Conservation (phyloP, 2,329 filamentous ascomycete genomes). For the Colletotrichum siamense region DNA sequence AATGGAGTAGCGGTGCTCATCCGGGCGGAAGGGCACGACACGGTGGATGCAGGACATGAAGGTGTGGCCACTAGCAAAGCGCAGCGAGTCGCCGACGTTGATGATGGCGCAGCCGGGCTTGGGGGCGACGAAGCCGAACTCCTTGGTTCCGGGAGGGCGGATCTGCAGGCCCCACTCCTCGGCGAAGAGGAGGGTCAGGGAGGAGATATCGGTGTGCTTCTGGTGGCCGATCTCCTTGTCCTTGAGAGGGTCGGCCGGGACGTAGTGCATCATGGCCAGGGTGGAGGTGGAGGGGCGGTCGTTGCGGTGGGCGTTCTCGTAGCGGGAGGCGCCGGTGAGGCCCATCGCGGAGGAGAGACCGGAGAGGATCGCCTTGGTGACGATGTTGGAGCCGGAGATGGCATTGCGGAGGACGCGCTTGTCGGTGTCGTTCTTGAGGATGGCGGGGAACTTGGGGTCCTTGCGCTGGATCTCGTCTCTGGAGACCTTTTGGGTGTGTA, state of each 20-base stretch:
- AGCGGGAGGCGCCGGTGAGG: constrained; percentile 49
- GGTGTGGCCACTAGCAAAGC: constrained; percentile 57
- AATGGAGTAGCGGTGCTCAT: constrained; percentile 54
- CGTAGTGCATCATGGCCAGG: constrained; percentile 62
- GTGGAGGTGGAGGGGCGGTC: constrained; percentile 53
- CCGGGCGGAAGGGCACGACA: constrained; percentile 56
- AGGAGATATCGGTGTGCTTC: constrained; percentile 63
- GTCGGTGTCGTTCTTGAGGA: constrained; percentile 54
- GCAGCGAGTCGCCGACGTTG: constrained; percentile 64
- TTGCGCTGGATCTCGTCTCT: constrained; percentile 55
- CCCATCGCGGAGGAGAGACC: constrained; percentile 51
- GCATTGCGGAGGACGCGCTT: constrained; percentile 53
- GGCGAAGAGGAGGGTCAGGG: constrained; percentile 59
- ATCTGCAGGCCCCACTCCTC: constrained; percentile 64
- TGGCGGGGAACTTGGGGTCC: constrained; percentile 49
- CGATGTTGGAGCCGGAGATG: constrained; percentile 55
- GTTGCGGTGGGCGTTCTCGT: constrained; percentile 58
- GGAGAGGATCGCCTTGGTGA: constrained; percentile 56
- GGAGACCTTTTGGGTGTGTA: constrained; percentile 35
- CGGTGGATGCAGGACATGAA: constrained; percentile 64
- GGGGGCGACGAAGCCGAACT: constrained; percentile 60
- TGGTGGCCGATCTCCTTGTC: constrained; percentile 55
- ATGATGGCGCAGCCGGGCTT: constrained; percentile 57
- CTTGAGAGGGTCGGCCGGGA: constrained; percentile 45
- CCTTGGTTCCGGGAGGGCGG: constrained; percentile 47